Percentiles rank a stretch among this genome's conserved stretches.
These are phyloP conservation scores for Candida gigantensis DNA, from an alignment of 1,139 yeast species.

Conservation along the genomic window DNA sequence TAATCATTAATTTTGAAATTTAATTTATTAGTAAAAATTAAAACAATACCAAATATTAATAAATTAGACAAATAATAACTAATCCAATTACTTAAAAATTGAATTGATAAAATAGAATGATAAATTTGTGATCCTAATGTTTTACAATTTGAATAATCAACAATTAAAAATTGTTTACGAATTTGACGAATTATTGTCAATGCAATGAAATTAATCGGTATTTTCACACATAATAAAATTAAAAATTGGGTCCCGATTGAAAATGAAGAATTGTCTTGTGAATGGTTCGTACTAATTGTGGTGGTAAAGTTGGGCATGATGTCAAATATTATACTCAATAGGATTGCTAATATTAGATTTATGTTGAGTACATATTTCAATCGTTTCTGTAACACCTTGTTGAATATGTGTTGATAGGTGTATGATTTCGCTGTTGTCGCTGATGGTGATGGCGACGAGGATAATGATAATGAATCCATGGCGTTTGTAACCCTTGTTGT, in stretches of 20 bases:
- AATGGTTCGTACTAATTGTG: conserved; percentile 22
- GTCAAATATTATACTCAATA: conserved; percentile 25
- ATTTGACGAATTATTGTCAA: conserved; percentile 44
- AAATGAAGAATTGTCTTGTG: too few species aligned
- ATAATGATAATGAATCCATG: too few species aligned
- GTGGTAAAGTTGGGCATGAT: conserved; percentile 26
- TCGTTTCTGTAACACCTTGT: conserved; percentile 35
- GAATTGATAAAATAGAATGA: conserved; percentile 46
- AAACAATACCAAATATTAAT: conserved; percentile 28
- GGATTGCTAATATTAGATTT: conserved; percentile 27
- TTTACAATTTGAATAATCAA: conserved; percentile 50
- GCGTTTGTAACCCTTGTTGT: too few species aligned
- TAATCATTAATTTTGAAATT: conserved; percentile 25
- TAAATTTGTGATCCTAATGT: conserved; percentile 50
- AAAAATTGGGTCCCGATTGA: too few species aligned
- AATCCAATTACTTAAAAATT: conserved; percentile 34
- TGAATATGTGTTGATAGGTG: conserved; percentile 30
- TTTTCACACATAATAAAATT: conserved; percentile 26
- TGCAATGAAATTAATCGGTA: conserved; percentile 33
- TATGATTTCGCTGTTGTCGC: conserved; percentile 13
- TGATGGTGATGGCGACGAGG: too few species aligned
- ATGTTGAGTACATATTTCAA: conserved; percentile 39
- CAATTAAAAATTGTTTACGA: conserved; percentile 52
- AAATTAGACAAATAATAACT: conserved; percentile 43
- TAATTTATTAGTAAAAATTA: conserved; percentile 28